Conservation (phyloP, 2,329 filamentous ascomycete genomes). For the Penicillium sp. region DNA sequence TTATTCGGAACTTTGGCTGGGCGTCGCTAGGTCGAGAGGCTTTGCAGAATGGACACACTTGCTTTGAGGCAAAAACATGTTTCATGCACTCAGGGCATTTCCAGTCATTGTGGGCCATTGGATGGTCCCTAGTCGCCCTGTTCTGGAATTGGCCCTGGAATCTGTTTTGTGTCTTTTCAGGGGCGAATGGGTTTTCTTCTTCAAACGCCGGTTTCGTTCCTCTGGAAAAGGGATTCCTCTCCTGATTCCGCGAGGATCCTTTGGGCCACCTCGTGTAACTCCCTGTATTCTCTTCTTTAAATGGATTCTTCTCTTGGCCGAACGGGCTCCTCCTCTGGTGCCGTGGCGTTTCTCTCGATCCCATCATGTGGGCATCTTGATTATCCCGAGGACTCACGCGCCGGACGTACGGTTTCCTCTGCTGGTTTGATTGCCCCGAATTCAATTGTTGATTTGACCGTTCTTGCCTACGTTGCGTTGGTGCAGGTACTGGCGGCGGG, state of each 20-base stretch:
- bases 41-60: constrained; percentile 16
- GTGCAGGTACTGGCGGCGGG: background rate
- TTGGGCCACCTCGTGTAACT: background rate
- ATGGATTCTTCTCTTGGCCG: background rate
- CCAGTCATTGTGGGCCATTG: constrained; percentile 8
- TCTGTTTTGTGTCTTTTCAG: background rate
- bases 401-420: background rate
- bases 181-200: background rate
- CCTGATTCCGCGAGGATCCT: background rate
- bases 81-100: constrained; percentile 10
- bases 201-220: background rate
- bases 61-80: constrained; percentile 8
- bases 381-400: background rate
- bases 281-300: background rate
- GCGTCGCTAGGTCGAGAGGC: constrained; percentile 3
- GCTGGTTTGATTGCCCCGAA: background rate
- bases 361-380: background rate
- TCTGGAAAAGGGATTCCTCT: background rate
- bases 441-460: background rate
- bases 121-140: background rate
- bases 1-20: background rate
- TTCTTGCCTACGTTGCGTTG: background rate
- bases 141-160: background rate
- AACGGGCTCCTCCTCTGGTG: background rate
- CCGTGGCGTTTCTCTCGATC: background rate